phyloP scores from a whole-genome alignment of 1,284 basidiomycete genomes.

The Anthracocystis panici-leucophaei region DNA sequence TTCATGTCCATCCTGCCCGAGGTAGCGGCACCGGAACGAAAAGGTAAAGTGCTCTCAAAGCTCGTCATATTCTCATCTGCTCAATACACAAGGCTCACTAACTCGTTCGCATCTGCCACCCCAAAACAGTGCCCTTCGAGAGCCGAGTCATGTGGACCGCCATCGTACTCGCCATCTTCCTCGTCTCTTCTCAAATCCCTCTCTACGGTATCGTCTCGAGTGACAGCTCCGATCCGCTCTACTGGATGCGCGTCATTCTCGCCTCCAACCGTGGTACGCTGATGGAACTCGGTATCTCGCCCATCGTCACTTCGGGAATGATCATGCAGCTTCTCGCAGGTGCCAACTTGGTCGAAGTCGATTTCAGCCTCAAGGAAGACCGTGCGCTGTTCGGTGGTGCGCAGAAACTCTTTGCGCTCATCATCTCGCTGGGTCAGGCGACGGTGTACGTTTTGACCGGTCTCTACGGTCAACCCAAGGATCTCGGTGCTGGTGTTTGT shows the following conservation, averaged over 20 bases:
- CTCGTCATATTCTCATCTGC: neutral
- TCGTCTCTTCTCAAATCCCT: conserved; percentile 69
- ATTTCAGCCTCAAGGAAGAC: conserved; percentile 97
- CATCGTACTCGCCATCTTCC: conserved; percentile 69
- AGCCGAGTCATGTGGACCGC: conserved; percentile 69
- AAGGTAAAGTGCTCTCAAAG: conserved; percentile 43
- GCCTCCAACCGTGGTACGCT: conserved; percentile 98
- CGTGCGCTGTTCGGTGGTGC: conserved; percentile 94
- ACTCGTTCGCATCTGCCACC: neutral
- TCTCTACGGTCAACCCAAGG: conserved; percentile 92
- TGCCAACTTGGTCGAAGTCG: conserved; percentile 96
- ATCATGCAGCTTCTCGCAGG: conserved; percentile 99
- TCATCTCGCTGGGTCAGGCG: conserved; percentile 95
- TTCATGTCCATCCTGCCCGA: conserved; percentile 69
- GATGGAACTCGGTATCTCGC: conserved; percentile 98
- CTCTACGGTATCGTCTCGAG: conserved; percentile 69
- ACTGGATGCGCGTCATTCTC: conserved; percentile 99
- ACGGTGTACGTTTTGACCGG: conserved; percentile 98
- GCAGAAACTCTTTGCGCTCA: conserved; percentile 96
- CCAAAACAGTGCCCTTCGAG: conserved; percentile 64
- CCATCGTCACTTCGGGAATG: conserved; percentile 95
- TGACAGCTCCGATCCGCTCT: conserved; percentile 81
- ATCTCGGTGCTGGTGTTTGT: conserved; percentile 96
- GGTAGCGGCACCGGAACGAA: conserved; percentile 68
- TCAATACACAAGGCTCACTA: neutral